Conservation (phyloP, 805 yeast genomes). For the Saccharomycopsis sp. region DNA sequence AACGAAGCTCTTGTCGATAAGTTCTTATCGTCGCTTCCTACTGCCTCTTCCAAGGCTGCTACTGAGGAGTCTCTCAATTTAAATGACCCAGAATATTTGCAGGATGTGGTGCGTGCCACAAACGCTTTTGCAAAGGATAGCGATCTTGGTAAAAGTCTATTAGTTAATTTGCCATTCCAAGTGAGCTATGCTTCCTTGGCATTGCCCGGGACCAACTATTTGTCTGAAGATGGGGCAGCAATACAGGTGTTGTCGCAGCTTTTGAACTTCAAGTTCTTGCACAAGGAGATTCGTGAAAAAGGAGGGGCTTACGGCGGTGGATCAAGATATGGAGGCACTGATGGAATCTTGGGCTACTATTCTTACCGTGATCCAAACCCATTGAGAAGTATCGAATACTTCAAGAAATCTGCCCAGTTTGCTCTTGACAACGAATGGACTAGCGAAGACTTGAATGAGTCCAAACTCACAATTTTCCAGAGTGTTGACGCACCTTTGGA, state of each 20-base stretch:
- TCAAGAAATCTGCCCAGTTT: constrained; percentile 44
- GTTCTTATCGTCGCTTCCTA: constrained; percentile 28
- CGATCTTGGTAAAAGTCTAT: constrained; percentile 20
- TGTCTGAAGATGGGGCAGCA: constrained; percentile 71
- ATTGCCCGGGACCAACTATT: constrained; percentile 57
- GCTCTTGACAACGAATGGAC: constrained; percentile 47
- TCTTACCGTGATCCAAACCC: constrained; percentile 96
- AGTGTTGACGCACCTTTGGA: constrained; percentile 84
- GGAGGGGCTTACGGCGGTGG: constrained; percentile 99
- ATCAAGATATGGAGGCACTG: constrained; percentile 70
- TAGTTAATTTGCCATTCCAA: constrained; percentile 75
- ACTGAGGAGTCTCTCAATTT: constrained; percentile 2
- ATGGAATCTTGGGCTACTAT: constrained; percentile 74
- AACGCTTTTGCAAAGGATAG: constrained; percentile 2
- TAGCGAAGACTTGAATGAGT: constrained; percentile 70
- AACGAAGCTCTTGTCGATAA: constrained; percentile 28
- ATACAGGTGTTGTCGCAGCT: constrained; percentile 77
- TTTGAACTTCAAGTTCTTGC: constrained; percentile 75
- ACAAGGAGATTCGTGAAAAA: constrained; percentile 84
- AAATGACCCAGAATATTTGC: constrained; percentile 7
- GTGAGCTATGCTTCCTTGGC: constrained; percentile 77
- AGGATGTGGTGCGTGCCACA: not conserved
- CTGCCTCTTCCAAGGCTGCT: constrained; percentile 21
- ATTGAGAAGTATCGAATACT: constrained; percentile 54
- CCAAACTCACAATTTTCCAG: constrained; percentile 87